Conservation (phyloP, 2,329 filamentous ascomycete species). For the Diaporthe ampelina region DNA sequence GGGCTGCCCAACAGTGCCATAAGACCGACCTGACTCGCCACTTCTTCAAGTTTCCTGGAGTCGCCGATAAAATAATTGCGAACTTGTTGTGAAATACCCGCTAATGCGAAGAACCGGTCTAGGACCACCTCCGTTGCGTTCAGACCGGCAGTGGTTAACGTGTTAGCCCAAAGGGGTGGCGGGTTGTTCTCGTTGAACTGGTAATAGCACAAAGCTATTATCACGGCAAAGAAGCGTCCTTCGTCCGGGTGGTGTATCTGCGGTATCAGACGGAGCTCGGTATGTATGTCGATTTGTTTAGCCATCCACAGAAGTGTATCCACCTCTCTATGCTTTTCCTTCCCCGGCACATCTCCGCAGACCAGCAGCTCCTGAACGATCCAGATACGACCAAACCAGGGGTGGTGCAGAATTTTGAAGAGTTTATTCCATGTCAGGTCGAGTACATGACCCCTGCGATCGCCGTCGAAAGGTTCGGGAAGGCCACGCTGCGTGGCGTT, state of each 20-base stretch:
- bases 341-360: background rate
- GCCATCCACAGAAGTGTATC: background rate
- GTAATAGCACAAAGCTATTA: background rate
- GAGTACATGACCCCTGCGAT: too few relatives aligned
- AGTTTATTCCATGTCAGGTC: background rate
- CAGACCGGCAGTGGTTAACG: background rate
- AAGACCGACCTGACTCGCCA: background rate
- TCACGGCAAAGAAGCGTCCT: background rate
- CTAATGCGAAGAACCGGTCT: background rate
- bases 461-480: too few relatives aligned
- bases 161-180: background rate
- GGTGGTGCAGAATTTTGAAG: constrained; percentile 3
- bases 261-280: background rate
- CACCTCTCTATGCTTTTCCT: background rate
- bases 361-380: background rate
- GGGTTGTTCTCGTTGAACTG: background rate
- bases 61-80: background rate
- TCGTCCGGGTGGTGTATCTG: background rate
- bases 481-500: too few relatives aligned
- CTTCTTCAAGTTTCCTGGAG: background rate
- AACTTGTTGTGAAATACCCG: background rate
- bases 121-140: background rate
- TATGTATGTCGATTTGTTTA: background rate
- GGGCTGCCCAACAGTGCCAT: background rate
- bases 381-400: background rate